Conservation (phyloP, 2,329 filamentous ascomycete genomes). For the Colletotrichum simmondsii region DNA sequence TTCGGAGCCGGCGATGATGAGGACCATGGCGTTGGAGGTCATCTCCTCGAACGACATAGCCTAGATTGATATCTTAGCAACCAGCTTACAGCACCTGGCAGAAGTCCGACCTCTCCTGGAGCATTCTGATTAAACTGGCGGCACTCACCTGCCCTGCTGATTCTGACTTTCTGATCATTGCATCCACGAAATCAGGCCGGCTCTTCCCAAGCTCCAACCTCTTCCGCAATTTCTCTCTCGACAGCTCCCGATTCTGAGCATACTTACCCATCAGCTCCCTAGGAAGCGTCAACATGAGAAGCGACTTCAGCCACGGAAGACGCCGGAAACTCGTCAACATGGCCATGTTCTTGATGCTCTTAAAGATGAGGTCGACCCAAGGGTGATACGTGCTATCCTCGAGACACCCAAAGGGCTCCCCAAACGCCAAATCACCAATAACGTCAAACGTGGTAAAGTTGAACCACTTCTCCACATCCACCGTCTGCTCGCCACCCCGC, state of each 20-base stretch:
- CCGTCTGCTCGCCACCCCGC: background rate
- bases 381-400: slow-evolving; percentile 14
- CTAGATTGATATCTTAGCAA: background rate
- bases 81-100: background rate
- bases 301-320: background rate
- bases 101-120: background rate
- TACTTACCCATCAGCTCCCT: background rate
- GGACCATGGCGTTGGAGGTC: background rate
- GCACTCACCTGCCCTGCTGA: background rate
- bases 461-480: slow-evolving; percentile 41
- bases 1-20: slow-evolving; percentile 43
- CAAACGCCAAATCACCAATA: slow-evolving; percentile 43
- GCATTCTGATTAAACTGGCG: too few relatives aligned
- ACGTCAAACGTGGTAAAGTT: slow-evolving; percentile 43
- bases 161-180: slow-evolving; percentile 2
- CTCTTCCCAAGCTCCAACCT: background rate
- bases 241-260: background rate
- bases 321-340: background rate
- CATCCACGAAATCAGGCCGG: slow-evolving; percentile 17
- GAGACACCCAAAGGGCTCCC: slow-evolving; percentile 42
- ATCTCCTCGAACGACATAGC: background rate
- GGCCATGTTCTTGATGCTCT: background rate
- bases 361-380: slow-evolving; percentile 5
- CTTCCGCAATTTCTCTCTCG: background rate
- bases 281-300: background rate